These are phyloP conservation scores for Mucor irregularis DNA, from an alignment of 371 early-diverging fungal genomes.

Conservation along the genomic window DNA sequence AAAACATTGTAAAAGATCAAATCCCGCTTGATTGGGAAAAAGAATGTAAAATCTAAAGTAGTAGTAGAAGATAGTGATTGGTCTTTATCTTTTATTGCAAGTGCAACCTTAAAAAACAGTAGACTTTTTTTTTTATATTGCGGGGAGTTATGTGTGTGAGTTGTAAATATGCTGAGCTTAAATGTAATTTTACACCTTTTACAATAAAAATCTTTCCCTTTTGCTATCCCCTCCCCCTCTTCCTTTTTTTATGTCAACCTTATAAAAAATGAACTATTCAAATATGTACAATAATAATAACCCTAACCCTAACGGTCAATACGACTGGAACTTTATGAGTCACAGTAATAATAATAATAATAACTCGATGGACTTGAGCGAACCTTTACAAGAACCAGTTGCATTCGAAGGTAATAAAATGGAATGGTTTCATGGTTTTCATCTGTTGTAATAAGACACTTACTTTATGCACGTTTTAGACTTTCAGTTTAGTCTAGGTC, in stretches of 20 bases:
- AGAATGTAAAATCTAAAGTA: constrained; percentile 36
- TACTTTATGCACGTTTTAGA: constrained; percentile 25
- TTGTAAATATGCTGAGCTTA: neutral
- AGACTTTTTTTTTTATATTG: too few species aligned
- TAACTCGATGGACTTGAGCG: too few species aligned
- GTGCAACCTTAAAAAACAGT: constrained; percentile 4
- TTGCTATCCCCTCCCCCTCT: neutral
- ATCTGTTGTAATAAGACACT: neutral
- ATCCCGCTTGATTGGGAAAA: constrained; percentile 58
- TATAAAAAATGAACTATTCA: constrained; percentile 1
- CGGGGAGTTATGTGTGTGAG: neutral
- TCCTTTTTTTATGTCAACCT: neutral
- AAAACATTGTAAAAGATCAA: constrained; percentile 55
- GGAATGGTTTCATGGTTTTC: neutral
- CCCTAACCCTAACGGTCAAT: neutral
- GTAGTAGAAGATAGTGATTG: neutral
- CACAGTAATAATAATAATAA: constrained; percentile 9
- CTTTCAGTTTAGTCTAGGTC: constrained; percentile 50
- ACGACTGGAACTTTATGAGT: constrained; percentile 9
- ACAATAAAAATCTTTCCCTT: too few species aligned
- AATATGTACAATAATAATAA: neutral
- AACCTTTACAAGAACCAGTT: constrained; percentile 47
- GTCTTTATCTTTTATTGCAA: constrained; percentile 5
- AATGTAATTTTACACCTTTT: neutral
- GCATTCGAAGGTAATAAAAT: constrained; percentile 45